phyloP scores from a whole-genome alignment of 495 filamentous ascomycete genomes.

The Talaromyces trachyspermus region DNA sequence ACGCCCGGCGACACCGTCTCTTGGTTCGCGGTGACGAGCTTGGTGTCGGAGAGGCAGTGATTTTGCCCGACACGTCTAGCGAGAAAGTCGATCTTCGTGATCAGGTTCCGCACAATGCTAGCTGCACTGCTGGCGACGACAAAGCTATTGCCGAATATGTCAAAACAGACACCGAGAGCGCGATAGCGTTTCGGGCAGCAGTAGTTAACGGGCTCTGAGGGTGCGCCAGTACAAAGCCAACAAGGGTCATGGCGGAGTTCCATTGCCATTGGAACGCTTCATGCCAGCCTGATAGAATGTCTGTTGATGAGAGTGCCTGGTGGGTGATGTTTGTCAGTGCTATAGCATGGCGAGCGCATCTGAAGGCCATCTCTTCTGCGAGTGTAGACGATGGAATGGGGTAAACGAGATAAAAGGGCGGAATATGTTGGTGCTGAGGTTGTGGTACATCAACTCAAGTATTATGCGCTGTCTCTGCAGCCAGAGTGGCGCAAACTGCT shows the following conservation, averaged over 20 bases:
- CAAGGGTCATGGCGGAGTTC: neutral
- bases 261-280: constrained; percentile 1
- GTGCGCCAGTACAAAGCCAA: neutral
- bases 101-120: neutral
- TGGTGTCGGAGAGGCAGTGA: neutral
- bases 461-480: constrained; percentile 42
- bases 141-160: constrained; percentile 3
- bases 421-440: constrained; percentile 33
- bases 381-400: neutral
- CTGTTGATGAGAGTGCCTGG: neutral
- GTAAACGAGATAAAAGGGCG: constrained; percentile 41
- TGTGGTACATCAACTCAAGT: constrained; percentile 46
- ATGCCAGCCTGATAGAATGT: neutral
- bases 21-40: neutral
- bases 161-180: neutral
- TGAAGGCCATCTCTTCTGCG: neutral
- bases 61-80: neutral
- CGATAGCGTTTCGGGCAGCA: neutral
- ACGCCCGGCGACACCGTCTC: neutral
- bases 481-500: constrained; percentile 18
- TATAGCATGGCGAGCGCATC: neutral
- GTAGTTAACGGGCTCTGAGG: neutral
- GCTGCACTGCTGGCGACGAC: neutral
- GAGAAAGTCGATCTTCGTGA: neutral
- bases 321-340: neutral